These are phyloP conservation scores for Colletotrichum navitas DNA, from an alignment of 2,329 filamentous ascomycete genomes.

Conservation along the genomic window DNA sequence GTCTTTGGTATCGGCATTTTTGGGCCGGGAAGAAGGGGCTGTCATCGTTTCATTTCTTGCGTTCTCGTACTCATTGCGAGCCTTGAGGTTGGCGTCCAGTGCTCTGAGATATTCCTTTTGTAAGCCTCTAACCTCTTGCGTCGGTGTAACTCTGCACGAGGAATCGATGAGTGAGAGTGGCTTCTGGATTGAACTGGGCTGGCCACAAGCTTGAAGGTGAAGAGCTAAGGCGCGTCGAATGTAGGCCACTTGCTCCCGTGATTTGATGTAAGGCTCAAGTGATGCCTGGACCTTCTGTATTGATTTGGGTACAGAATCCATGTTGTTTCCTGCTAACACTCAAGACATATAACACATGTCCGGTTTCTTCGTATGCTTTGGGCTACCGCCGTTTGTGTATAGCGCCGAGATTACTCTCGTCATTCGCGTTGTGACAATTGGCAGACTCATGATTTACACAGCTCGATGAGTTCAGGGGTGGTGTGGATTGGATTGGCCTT, in stretches of 20 bases:
- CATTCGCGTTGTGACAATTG: constrained; percentile 7
- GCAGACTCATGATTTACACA: constrained; percentile 3
- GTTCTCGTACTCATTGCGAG: constrained; percentile 61
- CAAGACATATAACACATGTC: neutral
- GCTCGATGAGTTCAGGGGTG: constrained; percentile 16
- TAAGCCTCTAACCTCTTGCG: constrained; percentile 58
- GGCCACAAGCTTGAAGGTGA: constrained; percentile 63
- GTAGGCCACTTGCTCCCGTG: constrained; percentile 68
- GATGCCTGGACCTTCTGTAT: constrained; percentile 56
- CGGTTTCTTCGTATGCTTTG: neutral
- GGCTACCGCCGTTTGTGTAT: neutral
- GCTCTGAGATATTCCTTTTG: constrained; percentile 69
- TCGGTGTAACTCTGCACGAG: constrained; percentile 51
- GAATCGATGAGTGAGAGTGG: constrained; percentile 64
- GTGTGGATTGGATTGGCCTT: constrained; percentile 26
- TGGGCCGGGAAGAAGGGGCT: constrained; percentile 39
- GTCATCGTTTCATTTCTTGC: constrained; percentile 44
- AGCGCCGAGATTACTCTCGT: neutral
- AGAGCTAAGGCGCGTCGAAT: constrained; percentile 68
- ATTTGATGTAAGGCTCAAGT: constrained; percentile 67
- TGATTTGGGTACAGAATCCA: constrained; percentile 51
- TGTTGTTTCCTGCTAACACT: constrained; percentile 8
- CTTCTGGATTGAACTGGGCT: constrained; percentile 56
- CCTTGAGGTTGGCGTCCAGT: constrained; percentile 64
- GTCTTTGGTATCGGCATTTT: constrained; percentile 31